Base-by-base conservation (phyloP, 495 filamentous ascomycete genomes). In the Ramalina intermedia region DNA sequence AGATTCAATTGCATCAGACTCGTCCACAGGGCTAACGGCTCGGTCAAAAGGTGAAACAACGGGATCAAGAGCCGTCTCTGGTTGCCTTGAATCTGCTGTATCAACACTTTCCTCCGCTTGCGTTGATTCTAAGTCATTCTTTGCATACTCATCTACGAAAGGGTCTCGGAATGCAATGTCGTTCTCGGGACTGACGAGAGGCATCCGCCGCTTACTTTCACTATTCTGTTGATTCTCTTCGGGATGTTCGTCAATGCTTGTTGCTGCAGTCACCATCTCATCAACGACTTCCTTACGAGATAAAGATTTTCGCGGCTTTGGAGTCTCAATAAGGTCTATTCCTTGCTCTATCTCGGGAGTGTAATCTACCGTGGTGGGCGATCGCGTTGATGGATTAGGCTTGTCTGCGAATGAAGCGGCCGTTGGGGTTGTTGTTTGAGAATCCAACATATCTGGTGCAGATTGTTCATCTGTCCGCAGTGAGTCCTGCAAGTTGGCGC, bases 371-470 rank as follows among this genome's bases (percentile, higher is more conserved):
- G n/a, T 14, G 8, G 21, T 16, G 14, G 38, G 39, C 16, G 43
- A 23, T 13, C 16, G 20, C 14, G 7, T 21, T 21, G 39, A 18
- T 7, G 11, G 16, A 20, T 48, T 21, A 21, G 43, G 29, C 13
- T 40, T 6, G 11, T 43, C 16, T 18, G 58, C 42, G 20, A 59
- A 52, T 13, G 54, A 55, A 48, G 53, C 49, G 37, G 61, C 61
- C 6, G 64, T 69, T 7, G 64, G 67, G n/a, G 62, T 69, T 16
- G 58, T 57, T 46, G 66, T 56, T 43, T 68, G 61, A 21, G 66
- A 69, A 24, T 55, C 62, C 20, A 66, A 54, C n/a, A 60, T 23
- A 27, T 65, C 63, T 38, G 40, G 13, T 20, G 49, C 18, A 13
- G 18, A 35, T 0, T 33, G 13, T 24, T 41, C 13, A 26, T 17